phyloP scores from a whole-genome alignment of 2,329 filamentous ascomycete genomes.

The Rutstroemia sp. region DNA sequence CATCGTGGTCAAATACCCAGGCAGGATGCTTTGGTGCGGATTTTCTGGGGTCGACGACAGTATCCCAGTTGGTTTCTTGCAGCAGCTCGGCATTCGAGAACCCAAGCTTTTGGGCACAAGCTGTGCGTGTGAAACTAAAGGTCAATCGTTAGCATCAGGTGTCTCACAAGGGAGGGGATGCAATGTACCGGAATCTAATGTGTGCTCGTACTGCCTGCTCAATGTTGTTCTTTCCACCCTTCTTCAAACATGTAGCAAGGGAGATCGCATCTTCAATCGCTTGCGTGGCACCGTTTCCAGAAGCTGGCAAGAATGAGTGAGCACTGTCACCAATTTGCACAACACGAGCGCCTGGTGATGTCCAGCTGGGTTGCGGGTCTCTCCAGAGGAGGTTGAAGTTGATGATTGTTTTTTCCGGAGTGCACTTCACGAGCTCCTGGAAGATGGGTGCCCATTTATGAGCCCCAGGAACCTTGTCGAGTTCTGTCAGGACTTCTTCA shows the following conservation, averaged over 20 bases:
- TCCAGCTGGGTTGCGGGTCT: constrained; percentile 27
- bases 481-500: constrained; percentile 19
- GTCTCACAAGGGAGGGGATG: no score
- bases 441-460: constrained; percentile 17
- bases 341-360: constrained; percentile 24
- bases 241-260: constrained; percentile 28
- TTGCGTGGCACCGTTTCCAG: constrained; percentile 54
- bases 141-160: no score
- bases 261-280: constrained; percentile 35
- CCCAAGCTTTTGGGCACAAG: no score
- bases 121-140: no score
- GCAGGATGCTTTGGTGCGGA: no score
- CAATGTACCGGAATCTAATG: no score
- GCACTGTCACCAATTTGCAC: constrained; percentile 56
- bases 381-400: constrained; percentile 29
- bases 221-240: no score
- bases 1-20: no score
- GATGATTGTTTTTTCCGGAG: constrained; percentile 16
- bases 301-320: constrained; percentile 62
- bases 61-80: no score
- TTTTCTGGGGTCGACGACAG: no score
- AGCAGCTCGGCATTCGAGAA: no score
- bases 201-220: no score
- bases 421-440: constrained; percentile 17
- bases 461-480: constrained; percentile 11